Percentiles rank a stretch among this genome's conserved stretches.
phyloP scores from a whole-genome alignment of 345 rosid species.

The Reutealis trisperma region DNA sequence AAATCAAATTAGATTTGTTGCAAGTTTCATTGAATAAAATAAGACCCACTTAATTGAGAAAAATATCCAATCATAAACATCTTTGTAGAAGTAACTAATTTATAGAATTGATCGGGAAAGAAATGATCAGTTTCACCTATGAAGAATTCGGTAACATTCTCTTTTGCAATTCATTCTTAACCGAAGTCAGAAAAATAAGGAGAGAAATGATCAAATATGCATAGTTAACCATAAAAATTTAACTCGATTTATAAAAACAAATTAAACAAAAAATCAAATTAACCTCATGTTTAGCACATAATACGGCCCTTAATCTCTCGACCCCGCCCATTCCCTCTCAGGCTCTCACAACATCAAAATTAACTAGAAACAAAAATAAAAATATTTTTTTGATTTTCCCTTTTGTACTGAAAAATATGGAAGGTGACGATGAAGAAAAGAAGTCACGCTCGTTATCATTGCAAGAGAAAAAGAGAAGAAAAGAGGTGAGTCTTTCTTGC shows the following conservation, averaged over 20 bases:
- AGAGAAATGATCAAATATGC: conserved; percentile 33
- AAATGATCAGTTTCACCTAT: background rate
- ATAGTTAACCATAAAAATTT: conserved; percentile 21
- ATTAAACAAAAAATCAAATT: background rate
- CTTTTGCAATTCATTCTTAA: background rate
- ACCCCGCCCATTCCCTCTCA: background rate
- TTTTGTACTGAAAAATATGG: background rate
- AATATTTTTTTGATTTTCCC: too few relatives aligned
- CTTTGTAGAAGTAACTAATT: too few relatives aligned
- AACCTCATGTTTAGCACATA: conserved; percentile 36
- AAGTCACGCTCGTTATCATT: conserved; percentile 13
- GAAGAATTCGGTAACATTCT: background rate
- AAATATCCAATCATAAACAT: too few relatives aligned
- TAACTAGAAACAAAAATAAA: too few relatives aligned
- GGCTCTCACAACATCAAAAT: too few relatives aligned
- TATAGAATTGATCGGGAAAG: too few relatives aligned
- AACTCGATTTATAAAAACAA: background rate
- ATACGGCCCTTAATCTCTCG: conserved; percentile 11
- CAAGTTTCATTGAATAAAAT: too few relatives aligned
- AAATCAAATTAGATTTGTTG: too few relatives aligned
- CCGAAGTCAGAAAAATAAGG: conserved; percentile 27
- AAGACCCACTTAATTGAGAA: too few relatives aligned
- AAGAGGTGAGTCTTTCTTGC: conserved; percentile 71
- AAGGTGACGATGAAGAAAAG: conserved; percentile 28
- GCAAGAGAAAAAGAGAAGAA: conserved; percentile 39